Evolutionary conservation across 2,329 filamentous ascomycete genomes (phyloP).

Genomic region (Pochonia chlamydosporia): DNA sequence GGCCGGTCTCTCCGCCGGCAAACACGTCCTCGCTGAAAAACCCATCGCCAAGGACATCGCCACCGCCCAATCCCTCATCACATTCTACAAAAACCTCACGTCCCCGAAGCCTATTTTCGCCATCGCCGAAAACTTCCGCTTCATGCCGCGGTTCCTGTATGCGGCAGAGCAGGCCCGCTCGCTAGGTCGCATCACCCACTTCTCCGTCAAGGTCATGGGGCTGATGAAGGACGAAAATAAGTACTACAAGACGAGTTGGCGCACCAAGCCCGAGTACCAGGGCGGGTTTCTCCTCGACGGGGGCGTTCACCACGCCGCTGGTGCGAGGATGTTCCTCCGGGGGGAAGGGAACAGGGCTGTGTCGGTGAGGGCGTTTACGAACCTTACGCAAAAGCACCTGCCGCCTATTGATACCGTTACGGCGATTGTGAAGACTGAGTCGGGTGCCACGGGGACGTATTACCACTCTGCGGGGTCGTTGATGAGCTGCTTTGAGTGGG

Average conservation of each 20-base stretch:
- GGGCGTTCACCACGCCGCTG: conserved; percentile 67
- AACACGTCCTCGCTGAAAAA: conserved; percentile 67
- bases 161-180: conserved; percentile 37
- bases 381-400: conserved; percentile 49
- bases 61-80: conserved; percentile 33
- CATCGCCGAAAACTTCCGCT: conserved; percentile 71
- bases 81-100: conserved; percentile 21
- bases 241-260: conserved; percentile 53
- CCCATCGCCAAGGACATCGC: conserved; percentile 57
- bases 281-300: conserved; percentile 73
- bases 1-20: conserved; percentile 55
- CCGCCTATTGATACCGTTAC: conserved; percentile 63
- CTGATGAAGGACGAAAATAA: conserved; percentile 32
- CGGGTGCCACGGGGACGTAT: conserved; percentile 51
- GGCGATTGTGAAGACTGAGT: conserved; percentile 47
- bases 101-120: conserved; percentile 37
- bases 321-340: conserved; percentile 50
- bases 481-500: conserved; percentile 46
- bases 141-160: conserved; percentile 47
- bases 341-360: conserved; percentile 36
- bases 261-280: conserved; percentile 63
- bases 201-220: conserved; percentile 34
- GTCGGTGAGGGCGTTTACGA: conserved; percentile 48
- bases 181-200: conserved; percentile 35
- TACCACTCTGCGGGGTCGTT: conserved; percentile 52